A percentile compares a stretch with the other conserved stretches of the same genome.
Conservation (phyloP, 371 early-diverging fungal species). For the Nematocida ironsii region DNA sequence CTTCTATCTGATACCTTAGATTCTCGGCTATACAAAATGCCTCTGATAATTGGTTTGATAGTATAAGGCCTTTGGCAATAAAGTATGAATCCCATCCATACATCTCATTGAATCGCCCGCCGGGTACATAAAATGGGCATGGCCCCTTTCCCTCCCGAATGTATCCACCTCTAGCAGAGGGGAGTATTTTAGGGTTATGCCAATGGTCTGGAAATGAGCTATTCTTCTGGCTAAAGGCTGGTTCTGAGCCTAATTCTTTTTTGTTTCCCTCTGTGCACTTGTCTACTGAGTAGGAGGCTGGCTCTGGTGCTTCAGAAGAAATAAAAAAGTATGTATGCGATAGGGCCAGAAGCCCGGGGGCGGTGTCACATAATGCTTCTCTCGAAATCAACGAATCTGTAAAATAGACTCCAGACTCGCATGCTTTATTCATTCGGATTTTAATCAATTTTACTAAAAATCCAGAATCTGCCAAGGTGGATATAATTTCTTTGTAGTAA, state of each 20-base stretch:
- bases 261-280: background rate
- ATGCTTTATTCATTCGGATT: background rate
- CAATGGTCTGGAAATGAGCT: constrained; percentile 7
- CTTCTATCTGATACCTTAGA: constrained; percentile 74
- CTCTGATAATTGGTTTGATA: constrained; percentile 72
- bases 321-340: constrained; percentile 14
- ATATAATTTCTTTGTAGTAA: constrained; percentile 45
- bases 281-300: too few species aligned
- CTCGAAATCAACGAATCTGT: constrained; percentile 25
- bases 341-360: constrained; percentile 51
- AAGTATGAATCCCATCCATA: constrained; percentile 87
- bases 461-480: constrained; percentile 13
- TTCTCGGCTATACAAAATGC: constrained; percentile 75
- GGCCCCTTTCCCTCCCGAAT: constrained; percentile 20
- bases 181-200: constrained; percentile 42
- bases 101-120: constrained; percentile 81
- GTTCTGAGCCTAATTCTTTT: background rate
- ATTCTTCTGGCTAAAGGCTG: background rate
- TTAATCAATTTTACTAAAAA: constrained; percentile 41
- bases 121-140: constrained; percentile 76
- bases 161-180: background rate
- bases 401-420: constrained; percentile 26
- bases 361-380: constrained; percentile 29
- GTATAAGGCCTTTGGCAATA: constrained; percentile 76
- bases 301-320: background rate